Base-by-base conservation (phyloP, 2,329 filamentous ascomycete genomes). In the Neofusicoccum parvum region DNA sequence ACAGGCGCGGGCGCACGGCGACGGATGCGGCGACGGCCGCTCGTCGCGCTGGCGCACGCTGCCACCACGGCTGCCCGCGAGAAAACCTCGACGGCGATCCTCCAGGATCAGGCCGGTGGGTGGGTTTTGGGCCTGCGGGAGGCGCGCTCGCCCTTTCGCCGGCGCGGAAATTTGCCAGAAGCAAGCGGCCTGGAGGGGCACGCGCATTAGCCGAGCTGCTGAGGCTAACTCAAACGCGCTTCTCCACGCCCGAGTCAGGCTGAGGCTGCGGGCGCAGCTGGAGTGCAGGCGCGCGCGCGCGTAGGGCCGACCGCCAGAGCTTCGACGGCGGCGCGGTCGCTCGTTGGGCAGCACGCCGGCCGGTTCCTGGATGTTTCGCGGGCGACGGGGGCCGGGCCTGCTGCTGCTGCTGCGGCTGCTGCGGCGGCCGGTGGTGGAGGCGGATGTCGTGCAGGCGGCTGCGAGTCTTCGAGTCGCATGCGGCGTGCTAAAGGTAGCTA, bases 121-220 rank as follows among this genome's bases (percentile, higher is more conserved):
- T 32, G 27, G 27, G 27, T 49, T 10, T 10, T 32, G 34, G 41
- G 32, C 15, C 20, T 59, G 54, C 54, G 54, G 54, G 54, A 59
- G 54, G 54, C 54, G 54, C 20, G 54, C 39, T 34, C 41, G 17
- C 23, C 14, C n/a, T 15, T 17, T 59, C 23, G 54, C 54, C 51
- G 41, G 54, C 54, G 54, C 54, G 54, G 54, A 59, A 59, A 59
- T 59, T 59, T 59, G 54, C 54, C 54, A 59, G 54, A 50, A 50
- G 46, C 45, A 62, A 62, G 46, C 37, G 59, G 36, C 59, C 41
- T 9, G 20, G 20, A 46, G 39, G 41, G 43, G 43, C 27, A 37
- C 45, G 32, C 58, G 58, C 45, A 62, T 51, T 62, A 50, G 59
- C 48, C 59, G 59, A 41, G 17, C 48, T 50, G 59, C 45, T 17